Evolutionary conservation across 73 alveolate species (phyloP).

Genomic region (Effrenium voratum): DNA sequence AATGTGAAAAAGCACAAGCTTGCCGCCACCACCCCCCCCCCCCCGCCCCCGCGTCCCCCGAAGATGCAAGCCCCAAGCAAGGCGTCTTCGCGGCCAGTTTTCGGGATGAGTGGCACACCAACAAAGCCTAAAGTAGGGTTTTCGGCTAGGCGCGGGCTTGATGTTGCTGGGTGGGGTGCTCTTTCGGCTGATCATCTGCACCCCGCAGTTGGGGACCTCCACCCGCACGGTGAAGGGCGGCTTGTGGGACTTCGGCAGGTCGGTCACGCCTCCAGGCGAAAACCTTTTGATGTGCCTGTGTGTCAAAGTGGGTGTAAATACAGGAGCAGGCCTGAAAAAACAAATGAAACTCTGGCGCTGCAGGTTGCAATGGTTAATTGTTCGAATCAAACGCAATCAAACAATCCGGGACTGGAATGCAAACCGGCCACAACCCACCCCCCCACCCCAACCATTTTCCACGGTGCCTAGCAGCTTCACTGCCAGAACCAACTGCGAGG

Average conservation of each 20-base stretch:
- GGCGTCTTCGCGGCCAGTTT: too few species aligned
- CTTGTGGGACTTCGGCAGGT: conserved; percentile 38
- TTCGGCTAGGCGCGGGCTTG: too few species aligned
- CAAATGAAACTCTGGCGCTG: neutral
- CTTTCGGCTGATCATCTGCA: neutral
- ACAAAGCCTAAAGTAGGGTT: too few species aligned
- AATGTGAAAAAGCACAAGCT: too few species aligned
- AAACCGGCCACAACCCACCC: neutral
- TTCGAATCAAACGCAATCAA: neutral
- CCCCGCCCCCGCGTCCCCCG: too few species aligned
- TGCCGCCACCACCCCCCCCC: too few species aligned
- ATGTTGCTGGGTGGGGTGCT: conserved; percentile 47
- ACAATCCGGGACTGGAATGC: neutral
- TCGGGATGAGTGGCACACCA: too few species aligned
- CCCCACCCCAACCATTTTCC: neutral
- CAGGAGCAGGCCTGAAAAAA: neutral
- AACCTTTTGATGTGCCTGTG: too few species aligned
- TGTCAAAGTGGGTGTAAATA: neutral
- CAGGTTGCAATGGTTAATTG: neutral
- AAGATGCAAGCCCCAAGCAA: too few species aligned
- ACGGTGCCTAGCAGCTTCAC: conserved; percentile 20
- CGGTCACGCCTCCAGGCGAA: neutral
- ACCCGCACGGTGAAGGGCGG: conserved; percentile 33
- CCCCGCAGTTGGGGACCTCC: neutral
- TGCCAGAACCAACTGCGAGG: conserved; percentile 53